Evolutionary conservation across 2,329 filamentous ascomycete genomes (phyloP).

Genomic region (Penicillium psychrosexuale): DNA sequence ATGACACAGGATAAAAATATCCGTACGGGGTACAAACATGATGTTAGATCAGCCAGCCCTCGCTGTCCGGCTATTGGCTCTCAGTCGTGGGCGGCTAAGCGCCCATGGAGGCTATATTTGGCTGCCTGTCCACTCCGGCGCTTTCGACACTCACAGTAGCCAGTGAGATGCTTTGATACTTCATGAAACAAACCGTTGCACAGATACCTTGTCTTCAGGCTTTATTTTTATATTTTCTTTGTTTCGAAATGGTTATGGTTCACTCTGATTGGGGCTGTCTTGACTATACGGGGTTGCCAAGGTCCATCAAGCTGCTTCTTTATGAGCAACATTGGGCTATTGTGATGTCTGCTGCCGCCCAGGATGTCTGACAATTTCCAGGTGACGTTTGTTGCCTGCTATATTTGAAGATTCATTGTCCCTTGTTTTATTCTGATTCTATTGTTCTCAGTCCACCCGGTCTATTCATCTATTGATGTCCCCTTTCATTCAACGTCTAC

Average conservation of each 20-base stretch:
- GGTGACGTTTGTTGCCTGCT: not conserved
- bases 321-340: constrained; percentile 6
- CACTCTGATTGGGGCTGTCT: constrained; percentile 16
- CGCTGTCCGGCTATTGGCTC: constrained; percentile 23
- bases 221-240: constrained; percentile 20
- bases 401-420: constrained; percentile 13
- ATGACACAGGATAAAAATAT: not conserved
- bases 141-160: constrained; percentile 19
- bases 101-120: constrained; percentile 30
- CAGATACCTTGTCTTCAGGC: constrained; percentile 7
- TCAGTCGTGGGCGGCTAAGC: constrained; percentile 25
- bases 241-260: constrained; percentile 9
- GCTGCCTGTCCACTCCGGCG: constrained; percentile 10
- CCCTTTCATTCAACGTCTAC: constrained; percentile 1
- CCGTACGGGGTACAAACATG: not conserved
- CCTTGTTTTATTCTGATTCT: constrained; percentile 3
- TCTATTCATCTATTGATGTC: constrained; percentile 7
- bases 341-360: constrained; percentile 15
- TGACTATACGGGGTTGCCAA: constrained; percentile 5
- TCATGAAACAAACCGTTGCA: constrained; percentile 26
- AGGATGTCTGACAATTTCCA: constrained; percentile 1
- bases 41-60: constrained; percentile 1
- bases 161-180: constrained; percentile 14
- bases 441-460: constrained; percentile 2
- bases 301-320: constrained; percentile 14